Conservation (phyloP, 2,329 filamentous ascomycete species). For the Ascochyta fabae region DNA sequence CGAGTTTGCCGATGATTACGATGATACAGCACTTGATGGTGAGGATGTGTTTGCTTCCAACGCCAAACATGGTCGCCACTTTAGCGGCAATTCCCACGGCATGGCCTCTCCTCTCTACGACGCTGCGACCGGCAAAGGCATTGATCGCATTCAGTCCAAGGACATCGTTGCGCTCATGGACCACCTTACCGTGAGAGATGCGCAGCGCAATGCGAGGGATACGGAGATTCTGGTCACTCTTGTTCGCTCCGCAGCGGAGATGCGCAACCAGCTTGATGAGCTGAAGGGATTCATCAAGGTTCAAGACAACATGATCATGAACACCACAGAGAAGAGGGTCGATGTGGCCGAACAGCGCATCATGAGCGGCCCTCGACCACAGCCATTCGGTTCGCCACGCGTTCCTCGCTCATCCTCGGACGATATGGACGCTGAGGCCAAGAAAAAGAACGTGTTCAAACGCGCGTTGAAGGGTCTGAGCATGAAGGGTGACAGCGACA, state of each 20-base stretch:
- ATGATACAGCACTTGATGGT: constrained; percentile 47
- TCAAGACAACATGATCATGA: constrained; percentile 88
- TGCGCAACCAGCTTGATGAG: constrained; percentile 95
- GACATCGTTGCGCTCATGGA: constrained; percentile 98
- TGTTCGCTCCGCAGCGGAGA: constrained; percentile 91
- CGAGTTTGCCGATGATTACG: constrained; percentile 60
- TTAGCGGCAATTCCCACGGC: constrained; percentile 90
- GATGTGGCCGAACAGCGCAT: constrained; percentile 83
- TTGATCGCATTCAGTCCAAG: constrained; percentile 92
- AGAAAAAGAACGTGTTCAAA: constrained; percentile 93
- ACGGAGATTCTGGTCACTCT: constrained; percentile 95
- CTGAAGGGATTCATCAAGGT: constrained; percentile 91
- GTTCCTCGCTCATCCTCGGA: constrained; percentile 60
- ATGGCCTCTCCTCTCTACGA: constrained; percentile 92
- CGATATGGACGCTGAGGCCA: constrained; percentile 66
- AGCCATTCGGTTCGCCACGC: constrained; percentile 63
- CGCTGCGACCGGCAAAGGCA: constrained; percentile 81
- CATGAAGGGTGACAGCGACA: constrained; percentile 84
- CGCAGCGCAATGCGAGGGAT: constrained; percentile 92
- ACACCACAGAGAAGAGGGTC: constrained; percentile 84
- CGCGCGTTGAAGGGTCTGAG: constrained; percentile 91
- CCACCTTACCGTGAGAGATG: constrained; percentile 95
- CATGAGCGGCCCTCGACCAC: constrained; percentile 84
- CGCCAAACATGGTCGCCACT: constrained; percentile 65
- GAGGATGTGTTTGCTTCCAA: constrained; percentile 56